Percentiles rank a stretch among this genome's conserved stretches.
Evolutionary conservation across 805 yeast genomes (phyloP).

Genomic region (Cyberlindnera amylophila): DNA sequence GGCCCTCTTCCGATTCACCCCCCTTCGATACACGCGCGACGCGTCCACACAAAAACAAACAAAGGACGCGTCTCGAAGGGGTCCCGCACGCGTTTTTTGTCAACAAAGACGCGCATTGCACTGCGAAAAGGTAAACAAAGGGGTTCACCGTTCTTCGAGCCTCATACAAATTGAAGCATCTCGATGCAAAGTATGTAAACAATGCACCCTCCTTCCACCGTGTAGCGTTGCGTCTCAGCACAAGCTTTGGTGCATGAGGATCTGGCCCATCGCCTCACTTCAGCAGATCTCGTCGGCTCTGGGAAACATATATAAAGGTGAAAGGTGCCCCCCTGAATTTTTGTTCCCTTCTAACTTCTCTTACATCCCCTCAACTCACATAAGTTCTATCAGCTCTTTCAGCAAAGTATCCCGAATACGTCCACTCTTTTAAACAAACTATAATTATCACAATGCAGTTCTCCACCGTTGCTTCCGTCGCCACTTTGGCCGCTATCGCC

Average conservation of each 20-base stretch:
- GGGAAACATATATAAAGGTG: not conserved
- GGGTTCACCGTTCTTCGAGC: not conserved
- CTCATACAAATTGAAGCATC: not conserved
- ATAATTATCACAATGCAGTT: slow-evolving; percentile 24
- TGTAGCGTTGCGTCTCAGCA: not conserved
- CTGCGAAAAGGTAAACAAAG: not conserved
- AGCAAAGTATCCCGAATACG: slow-evolving; percentile 16
- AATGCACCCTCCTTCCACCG: not conserved
- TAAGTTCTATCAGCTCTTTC: slow-evolving; percentile 5
- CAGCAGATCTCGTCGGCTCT: not conserved
- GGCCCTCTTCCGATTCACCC: too few relatives aligned
- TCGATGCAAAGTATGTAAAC: not conserved
- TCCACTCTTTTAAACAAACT: slow-evolving; percentile 20
- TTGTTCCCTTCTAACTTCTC: not conserved
- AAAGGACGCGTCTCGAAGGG: too few relatives aligned
- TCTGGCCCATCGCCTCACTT: not conserved
- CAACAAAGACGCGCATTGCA: not conserved
- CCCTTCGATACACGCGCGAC: too few relatives aligned
- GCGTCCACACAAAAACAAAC: too few relatives aligned
- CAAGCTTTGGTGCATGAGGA: not conserved
- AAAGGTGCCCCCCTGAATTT: not conserved
- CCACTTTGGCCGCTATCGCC: slow-evolving; percentile 22
- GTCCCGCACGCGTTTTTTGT: not conserved
- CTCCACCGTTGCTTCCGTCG: slow-evolving; percentile 23
- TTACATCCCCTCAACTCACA: slow-evolving; percentile 1